Evolutionary conservation across 352 stramenopile species (phyloP).

Genomic region (Phytophthora melonis): DNA sequence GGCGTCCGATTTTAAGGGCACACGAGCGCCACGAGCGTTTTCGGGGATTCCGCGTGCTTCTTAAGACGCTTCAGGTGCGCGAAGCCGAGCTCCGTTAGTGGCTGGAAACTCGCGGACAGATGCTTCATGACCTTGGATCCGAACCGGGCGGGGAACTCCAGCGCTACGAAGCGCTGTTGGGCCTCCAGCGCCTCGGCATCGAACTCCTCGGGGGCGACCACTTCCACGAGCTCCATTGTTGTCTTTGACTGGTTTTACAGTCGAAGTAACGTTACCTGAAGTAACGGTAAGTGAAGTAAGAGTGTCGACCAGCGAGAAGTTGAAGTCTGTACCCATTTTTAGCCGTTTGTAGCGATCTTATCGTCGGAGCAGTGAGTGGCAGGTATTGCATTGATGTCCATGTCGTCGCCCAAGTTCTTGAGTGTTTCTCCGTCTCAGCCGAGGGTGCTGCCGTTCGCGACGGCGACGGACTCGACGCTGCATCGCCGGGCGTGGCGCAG

Average conservation of each 20-base stretch:
- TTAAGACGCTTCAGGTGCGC: conserved; percentile 88
- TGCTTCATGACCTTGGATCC: conserved; percentile 77
- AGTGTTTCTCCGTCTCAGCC: conserved; percentile 13
- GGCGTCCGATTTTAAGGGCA: conserved; percentile 25
- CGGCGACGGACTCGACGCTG: conserved; percentile 62
- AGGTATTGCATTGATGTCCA: not conserved
- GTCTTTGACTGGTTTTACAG: not conserved
- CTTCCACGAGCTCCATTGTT: conserved; percentile 54
- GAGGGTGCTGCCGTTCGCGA: conserved; percentile 54
- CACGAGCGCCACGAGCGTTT: conserved; percentile 68
- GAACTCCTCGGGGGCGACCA: conserved; percentile 37
- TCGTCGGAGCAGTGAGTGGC: not conserved
- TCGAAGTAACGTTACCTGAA: not conserved
- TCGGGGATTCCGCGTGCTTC: conserved; percentile 52
- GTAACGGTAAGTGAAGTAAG: not conserved
- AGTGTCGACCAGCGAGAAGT: conserved; percentile 15
- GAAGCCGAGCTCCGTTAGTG: conserved; percentile 72
- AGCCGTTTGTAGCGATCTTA: not conserved
- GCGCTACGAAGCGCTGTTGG: conserved; percentile 74
- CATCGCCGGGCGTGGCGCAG: conserved; percentile 66
- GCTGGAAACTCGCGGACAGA: conserved; percentile 55
- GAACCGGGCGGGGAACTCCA: conserved; percentile 71
- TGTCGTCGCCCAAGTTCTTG: conserved; percentile 14
- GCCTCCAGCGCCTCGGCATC: conserved; percentile 44
- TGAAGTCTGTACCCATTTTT: conserved; percentile 15